Evolutionary conservation across 78 protist species (phyloP), one percentile per base, ranked within the genome.

Genomic region (Cavenderia fasciculata): DNA sequence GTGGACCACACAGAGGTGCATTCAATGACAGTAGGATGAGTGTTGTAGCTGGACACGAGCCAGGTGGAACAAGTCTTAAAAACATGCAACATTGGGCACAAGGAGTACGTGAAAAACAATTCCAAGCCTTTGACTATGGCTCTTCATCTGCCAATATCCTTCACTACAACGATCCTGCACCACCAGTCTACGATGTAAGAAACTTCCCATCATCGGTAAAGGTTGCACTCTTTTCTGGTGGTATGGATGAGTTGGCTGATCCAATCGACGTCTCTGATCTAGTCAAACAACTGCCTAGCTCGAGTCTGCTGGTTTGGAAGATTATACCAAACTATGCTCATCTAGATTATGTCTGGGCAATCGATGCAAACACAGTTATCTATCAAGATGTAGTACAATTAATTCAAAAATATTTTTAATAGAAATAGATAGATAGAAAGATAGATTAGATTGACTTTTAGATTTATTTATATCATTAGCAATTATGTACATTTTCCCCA

Each of bases 51-150:
- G 84, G 84, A 2, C 87, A 74, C 25, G 87, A 73, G 59, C 94
- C 94, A 59, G 86, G 63, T 14, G 92, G 92, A 7, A 86, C 84
- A 0, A 65, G 89, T 2, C 49, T 74, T 8, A 52, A 68, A 31
- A 94, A 94, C 69, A 78, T 94, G 33, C 73, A 31, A 0, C 96
- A 94, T 71, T 87, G 79, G 66, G 68, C 87, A 16, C 94, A 87
- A 75, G 47, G 29, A 23, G 94, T 87, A 2, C 56, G 51, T 77
- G 1, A 25, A 36, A 88, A 75, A 34, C 59, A 46, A 59, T 74
- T 93, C n/a, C 89, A 76, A 43, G 36, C 41, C 34, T 68, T 71
- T 63, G 93, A 86, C 70, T 71, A 69, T 78, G 93, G 94, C 7
- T n/a, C n/a, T n/a, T 40, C 41, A 7, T 21, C 33, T 70, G 54